These are phyloP conservation scores for Pugionium dolabratum DNA, from an alignment of 345 rosid species.

Conservation along the genomic window DNA sequence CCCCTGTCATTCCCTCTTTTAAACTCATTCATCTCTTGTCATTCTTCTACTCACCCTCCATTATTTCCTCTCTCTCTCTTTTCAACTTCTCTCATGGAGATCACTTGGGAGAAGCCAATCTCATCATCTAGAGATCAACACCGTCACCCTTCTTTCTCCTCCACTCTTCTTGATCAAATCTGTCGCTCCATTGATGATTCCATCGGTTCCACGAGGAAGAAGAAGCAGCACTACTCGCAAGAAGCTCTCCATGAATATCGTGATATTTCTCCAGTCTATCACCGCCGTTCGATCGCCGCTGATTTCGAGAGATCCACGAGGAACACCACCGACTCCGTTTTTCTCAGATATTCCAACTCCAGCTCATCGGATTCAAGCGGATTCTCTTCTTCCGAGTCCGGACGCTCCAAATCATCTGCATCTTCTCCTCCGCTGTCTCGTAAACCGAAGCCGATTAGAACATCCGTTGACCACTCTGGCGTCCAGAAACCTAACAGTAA, in stretches of 20 bases:
- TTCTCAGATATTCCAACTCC: slow-evolving; percentile 55
- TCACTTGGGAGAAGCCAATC: slow-evolving; percentile 40
- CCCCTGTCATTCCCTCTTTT: slow-evolving; percentile 6
- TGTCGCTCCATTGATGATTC: slow-evolving; percentile 75
- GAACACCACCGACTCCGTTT: slow-evolving; percentile 36
- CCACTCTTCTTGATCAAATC: slow-evolving; percentile 71
- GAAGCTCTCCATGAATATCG: slow-evolving; percentile 15
- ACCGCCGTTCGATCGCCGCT: slow-evolving; percentile 52
- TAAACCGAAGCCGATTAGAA: slow-evolving; percentile 46
- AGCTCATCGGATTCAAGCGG: slow-evolving; percentile 78
- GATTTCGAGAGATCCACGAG: slow-evolving; percentile 43
- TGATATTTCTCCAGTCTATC: slow-evolving; percentile 27
- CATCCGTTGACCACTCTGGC: slow-evolving; percentile 38
- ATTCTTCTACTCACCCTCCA: not conserved
- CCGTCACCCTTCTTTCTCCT: slow-evolving; percentile 77
- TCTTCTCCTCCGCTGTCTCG: slow-evolving; percentile 9
- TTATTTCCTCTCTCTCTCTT: slow-evolving; percentile 17
- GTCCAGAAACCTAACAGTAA: slow-evolving; percentile 43
- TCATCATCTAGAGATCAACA: slow-evolving; percentile 32
- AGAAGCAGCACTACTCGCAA: not conserved
- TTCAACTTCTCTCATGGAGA: slow-evolving; percentile 44
- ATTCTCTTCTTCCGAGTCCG: slow-evolving; percentile 67
- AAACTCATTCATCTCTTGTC: slow-evolving; percentile 26
- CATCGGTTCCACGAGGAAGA: slow-evolving; percentile 11
- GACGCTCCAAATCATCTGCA: slow-evolving; percentile 30